Percentiles rank a stretch among this genome's conserved stretches.
phyloP scores from a whole-genome alignment of 495 filamentous ascomycete genomes.

The Thermothielavioides terrestris region DNA sequence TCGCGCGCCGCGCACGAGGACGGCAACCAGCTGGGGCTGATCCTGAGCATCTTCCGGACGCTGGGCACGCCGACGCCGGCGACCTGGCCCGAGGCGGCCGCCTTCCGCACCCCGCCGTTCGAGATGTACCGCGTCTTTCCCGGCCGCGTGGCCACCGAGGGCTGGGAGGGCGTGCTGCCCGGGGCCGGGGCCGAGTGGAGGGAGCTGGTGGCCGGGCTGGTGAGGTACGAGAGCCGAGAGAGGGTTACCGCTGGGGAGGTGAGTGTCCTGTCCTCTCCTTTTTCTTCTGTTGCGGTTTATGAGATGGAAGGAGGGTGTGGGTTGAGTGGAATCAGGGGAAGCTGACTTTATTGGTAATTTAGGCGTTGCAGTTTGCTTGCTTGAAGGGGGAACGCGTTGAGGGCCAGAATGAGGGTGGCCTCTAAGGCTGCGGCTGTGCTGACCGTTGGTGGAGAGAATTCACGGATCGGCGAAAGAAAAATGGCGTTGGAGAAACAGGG shows the following conservation, averaged over 20 bases:
- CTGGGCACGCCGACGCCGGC: conserved; percentile 73
- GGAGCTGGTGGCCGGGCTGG: conserved; percentile 23
- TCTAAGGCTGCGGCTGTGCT: no score
- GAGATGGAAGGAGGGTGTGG: background rate
- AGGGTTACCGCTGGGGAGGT: conserved; percentile 20
- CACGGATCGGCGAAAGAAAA: no score
- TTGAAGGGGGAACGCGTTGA: background rate
- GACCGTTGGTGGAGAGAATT: no score
- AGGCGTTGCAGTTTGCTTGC: conserved; percentile 6
- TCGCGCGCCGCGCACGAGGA: conserved; percentile 59
- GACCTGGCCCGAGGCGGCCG: conserved; percentile 60
- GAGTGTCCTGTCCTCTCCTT: background rate
- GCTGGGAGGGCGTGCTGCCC: conserved; percentile 26
- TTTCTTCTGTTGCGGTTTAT: background rate
- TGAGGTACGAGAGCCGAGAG: conserved; percentile 26
- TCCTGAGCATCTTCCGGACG: conserved; percentile 81
- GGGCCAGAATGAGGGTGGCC: background rate
- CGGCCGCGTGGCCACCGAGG: conserved; percentile 28
- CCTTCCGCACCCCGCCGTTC: conserved; percentile 44
- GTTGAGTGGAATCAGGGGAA: background rate
- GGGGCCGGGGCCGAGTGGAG: conserved; percentile 23
- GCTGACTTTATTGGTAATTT: background rate
- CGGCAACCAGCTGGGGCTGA: conserved; percentile 84
- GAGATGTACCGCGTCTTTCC: conserved; percentile 45
- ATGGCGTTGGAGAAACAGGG: no score